Conservation (phyloP, 1,139 yeast genomes). For the Starmera stellimalicola region DNA sequence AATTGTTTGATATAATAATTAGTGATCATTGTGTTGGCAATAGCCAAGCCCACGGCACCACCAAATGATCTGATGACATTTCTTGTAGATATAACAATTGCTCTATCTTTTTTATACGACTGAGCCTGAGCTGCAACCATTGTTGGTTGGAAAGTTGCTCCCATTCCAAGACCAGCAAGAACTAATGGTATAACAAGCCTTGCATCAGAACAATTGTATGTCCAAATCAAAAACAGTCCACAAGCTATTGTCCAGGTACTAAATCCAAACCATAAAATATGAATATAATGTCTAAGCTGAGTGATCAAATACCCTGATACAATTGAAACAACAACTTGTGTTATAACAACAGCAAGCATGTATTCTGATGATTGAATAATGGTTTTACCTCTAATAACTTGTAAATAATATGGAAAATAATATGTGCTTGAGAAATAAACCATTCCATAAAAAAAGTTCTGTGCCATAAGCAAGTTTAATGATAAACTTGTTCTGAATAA, state of each 20-base stretch:
- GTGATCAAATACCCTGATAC: constrained; percentile 35
- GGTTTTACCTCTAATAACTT: constrained; percentile 32
- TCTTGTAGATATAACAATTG: constrained; percentile 46
- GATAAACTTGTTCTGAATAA: constrained; percentile 30
- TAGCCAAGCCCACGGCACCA: constrained; percentile 46
- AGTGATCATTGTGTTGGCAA: constrained; percentile 13
- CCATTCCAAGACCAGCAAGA: constrained; percentile 40
- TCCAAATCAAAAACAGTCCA: constrained; percentile 24
- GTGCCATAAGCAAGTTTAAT: constrained; percentile 31
- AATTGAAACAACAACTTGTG: constrained; percentile 31
- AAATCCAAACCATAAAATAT: constrained; percentile 33
- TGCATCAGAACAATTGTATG: constrained; percentile 22
- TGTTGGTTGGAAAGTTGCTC: constrained; percentile 45
- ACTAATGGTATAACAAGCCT: constrained; percentile 28
- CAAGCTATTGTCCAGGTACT: constrained; percentile 32
- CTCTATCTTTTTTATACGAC: constrained; percentile 39
- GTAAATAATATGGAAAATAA: constrained; percentile 41
- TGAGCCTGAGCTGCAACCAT: constrained; percentile 50
- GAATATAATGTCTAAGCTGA: constrained; percentile 31
- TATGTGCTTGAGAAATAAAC: constrained; percentile 36
- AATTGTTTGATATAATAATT: constrained; percentile 1
- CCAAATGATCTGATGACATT: constrained; percentile 46
- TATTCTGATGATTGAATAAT: constrained; percentile 30
- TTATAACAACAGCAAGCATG: constrained; percentile 32
- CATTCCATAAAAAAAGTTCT: constrained; percentile 41